Evolutionary conservation across 2,329 filamentous ascomycete species (phyloP).

Genomic region (Ophiobolus disseminans): DNA sequence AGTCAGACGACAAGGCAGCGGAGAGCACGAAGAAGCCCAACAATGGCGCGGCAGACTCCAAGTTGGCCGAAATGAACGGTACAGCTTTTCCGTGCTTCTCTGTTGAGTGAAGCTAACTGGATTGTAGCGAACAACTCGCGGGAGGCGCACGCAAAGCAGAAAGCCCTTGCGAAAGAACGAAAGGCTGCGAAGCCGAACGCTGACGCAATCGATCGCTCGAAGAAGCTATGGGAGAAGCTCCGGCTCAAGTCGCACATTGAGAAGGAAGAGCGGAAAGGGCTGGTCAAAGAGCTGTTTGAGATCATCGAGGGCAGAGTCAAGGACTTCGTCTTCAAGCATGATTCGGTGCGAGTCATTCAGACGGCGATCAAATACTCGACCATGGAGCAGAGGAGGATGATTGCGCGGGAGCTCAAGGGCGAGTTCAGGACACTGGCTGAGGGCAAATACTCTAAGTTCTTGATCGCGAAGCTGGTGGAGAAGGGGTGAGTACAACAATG

Average conservation of each 20-base stretch:
- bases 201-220: conserved; percentile 84
- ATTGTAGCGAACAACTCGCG: conserved; percentile 70
- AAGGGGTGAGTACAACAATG: conserved; percentile 62
- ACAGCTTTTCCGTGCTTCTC: not conserved
- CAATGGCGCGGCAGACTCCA: conserved; percentile 26
- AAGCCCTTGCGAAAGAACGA: conserved; percentile 83
- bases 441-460: conserved; percentile 96
- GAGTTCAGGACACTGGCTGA: conserved; percentile 85
- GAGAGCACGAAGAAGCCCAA: conserved; percentile 38
- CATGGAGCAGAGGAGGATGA: conserved; percentile 80
- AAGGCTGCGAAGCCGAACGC: conserved; percentile 93
- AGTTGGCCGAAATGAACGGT: conserved; percentile 39
- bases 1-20: conserved; percentile 19
- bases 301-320: conserved; percentile 91
- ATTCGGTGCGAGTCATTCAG: conserved; percentile 94
- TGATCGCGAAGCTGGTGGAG: conserved; percentile 95
- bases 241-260: conserved; percentile 93
- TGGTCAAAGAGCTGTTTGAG: conserved; percentile 87
- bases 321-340: conserved; percentile 98
- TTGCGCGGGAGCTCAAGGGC: conserved; percentile 84
- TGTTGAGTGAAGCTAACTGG: conserved; percentile 17
- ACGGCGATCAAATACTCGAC: conserved; percentile 96
- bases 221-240: conserved; percentile 96
- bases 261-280: conserved; percentile 81
- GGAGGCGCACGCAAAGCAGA: conserved; percentile 93